A percentile compares a stretch with the other conserved stretches of the same genome.
These are phyloP conservation scores for Aspergillus intermedius DNA, from an alignment of 2,329 filamentous ascomycete species.

Conservation along the genomic window DNA sequence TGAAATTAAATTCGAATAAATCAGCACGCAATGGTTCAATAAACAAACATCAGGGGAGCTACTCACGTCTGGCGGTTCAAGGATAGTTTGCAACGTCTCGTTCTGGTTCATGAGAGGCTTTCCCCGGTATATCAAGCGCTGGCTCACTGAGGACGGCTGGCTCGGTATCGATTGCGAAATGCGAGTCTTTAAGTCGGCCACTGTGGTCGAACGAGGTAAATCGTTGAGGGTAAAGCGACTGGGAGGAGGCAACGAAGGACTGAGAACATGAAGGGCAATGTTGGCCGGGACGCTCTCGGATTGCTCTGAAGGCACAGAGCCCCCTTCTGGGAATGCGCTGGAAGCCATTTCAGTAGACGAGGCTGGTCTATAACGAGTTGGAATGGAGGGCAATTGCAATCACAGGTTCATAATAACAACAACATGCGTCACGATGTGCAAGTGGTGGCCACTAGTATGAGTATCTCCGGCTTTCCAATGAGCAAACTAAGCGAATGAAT, in stretches of 20 bases:
- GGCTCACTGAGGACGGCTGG: constrained; percentile 39
- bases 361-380: not conserved
- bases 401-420: constrained; percentile 1
- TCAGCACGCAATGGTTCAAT: not conserved
- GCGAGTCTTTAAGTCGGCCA: constrained; percentile 47
- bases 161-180: constrained; percentile 46
- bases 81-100: constrained; percentile 43
- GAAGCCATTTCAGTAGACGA: not conserved
- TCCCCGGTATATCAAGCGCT: constrained; percentile 55
- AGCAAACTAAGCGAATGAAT: not conserved
- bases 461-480: not conserved
- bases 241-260: constrained; percentile 33
- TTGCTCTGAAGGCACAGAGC: constrained; percentile 1
- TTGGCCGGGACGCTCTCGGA: constrained; percentile 3
- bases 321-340: not conserved
- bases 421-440: not conserved
- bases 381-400: not conserved
- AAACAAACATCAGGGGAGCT: not conserved
- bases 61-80: constrained; percentile 48
- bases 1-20: constrained; percentile 4
- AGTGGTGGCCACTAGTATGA: not conserved
- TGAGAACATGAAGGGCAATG: constrained; percentile 35
- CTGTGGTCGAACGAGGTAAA: constrained; percentile 36
- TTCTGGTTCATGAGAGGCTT: constrained; percentile 46
- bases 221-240: constrained; percentile 32